Percentiles rank a stretch among this genome's conserved stretches.
Conservation (phyloP, 1,284 basidiomycete genomes). For the Quambalaria eucalypti region DNA sequence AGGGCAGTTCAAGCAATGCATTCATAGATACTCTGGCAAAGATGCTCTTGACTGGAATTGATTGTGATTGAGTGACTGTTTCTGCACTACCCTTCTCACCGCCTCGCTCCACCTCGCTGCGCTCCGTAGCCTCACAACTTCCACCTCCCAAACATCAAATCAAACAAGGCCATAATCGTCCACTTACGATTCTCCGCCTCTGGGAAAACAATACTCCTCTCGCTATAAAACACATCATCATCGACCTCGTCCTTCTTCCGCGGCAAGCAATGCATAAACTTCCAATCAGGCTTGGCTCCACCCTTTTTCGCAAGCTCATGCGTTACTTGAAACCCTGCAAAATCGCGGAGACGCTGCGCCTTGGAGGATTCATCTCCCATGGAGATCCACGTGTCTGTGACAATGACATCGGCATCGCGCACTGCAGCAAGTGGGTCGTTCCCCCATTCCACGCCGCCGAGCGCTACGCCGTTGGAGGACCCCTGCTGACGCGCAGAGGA, state of each 20-base stretch:
- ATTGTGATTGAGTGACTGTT: no score
- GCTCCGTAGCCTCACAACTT: no score
- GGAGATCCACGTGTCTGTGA: conserved; percentile 68
- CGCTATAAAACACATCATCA: conserved; percentile 40
- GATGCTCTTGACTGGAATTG: no score
- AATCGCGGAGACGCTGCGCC: conserved; percentile 74
- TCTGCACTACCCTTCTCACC: no score
- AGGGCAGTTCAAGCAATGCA: no score
- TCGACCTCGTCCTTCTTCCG: conserved; percentile 75
- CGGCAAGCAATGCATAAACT: conserved; percentile 92
- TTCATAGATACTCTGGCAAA: no score
- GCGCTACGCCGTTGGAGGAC: conserved; percentile 39
- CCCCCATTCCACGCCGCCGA: conserved; percentile 61
- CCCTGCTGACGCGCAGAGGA: conserved; percentile 33
- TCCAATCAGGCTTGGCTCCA: conserved; percentile 79
- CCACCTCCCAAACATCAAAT: conserved; percentile 2
- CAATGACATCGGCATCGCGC: conserved; percentile 77
- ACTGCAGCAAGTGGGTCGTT: conserved; percentile 76
- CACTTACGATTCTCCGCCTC: conserved; percentile 48
- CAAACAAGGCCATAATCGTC: conserved; percentile 46
- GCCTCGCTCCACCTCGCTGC: no score
- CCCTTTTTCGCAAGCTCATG: conserved; percentile 57
- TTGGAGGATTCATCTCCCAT: conserved; percentile 98
- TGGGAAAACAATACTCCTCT: conserved; percentile 42
- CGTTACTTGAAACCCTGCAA: conserved; percentile 88